Evolutionary conservation across 1,284 basidiomycete genomes (phyloP).

Genomic region (Exobasidium cylindrosporum): DNA sequence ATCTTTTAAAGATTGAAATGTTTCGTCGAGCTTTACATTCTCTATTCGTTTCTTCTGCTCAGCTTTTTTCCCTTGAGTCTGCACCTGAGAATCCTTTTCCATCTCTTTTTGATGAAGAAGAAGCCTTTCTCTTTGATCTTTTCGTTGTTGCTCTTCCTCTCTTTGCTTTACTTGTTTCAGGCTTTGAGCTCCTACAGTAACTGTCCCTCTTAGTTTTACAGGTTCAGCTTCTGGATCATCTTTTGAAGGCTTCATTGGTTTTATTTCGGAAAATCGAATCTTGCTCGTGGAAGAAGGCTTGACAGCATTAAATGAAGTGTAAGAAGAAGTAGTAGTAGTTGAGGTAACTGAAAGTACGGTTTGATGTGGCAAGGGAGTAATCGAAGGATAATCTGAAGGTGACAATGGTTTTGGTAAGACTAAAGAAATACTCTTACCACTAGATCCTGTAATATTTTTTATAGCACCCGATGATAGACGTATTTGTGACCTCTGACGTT

Average conservation of each 20-base stretch:
- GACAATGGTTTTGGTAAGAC: not conserved
- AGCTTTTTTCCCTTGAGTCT: not conserved
- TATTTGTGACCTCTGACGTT: not conserved
- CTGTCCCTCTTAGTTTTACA: not conserved
- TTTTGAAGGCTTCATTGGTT: not conserved
- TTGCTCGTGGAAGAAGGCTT: not conserved
- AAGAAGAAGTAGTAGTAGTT: not conserved
- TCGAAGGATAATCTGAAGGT: not conserved
- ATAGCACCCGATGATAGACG: not conserved
- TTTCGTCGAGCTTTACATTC: not conserved
- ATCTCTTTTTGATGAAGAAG: not conserved
- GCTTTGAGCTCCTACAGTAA: not conserved
- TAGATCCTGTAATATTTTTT: slow-evolving; percentile 8
- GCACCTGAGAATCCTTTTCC: not conserved
- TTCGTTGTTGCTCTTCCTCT: slow-evolving; percentile 2
- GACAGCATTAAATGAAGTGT: not conserved
- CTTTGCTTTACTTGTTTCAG: not conserved
- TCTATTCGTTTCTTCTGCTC: not conserved
- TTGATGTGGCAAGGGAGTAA: not conserved
- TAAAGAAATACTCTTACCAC: slow-evolving; percentile 14
- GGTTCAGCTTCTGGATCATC: slow-evolving; percentile 9
- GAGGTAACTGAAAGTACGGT: not conserved
- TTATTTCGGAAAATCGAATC: not conserved
- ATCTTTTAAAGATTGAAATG: not conserved
- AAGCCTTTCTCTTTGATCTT: not conserved